Base-by-base conservation (phyloP, 2,329 filamentous ascomycete species). In the Rhexocercosporidium sp. region DNA sequence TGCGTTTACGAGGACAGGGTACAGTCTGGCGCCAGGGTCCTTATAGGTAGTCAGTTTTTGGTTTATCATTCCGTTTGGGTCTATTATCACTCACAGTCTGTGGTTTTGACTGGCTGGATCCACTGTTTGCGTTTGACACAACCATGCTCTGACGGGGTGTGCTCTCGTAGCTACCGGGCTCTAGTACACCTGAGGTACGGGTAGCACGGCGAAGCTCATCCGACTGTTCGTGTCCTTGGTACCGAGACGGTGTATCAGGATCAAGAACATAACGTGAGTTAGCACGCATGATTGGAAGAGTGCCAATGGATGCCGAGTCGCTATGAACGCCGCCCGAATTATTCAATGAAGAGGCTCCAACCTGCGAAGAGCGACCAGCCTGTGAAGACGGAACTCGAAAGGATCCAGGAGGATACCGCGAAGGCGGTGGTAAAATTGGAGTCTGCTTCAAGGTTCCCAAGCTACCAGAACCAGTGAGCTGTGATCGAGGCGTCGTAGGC, bases 261-360 rank as follows among this genome's bases (percentile, higher is more conserved):
- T 44, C 12, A n/a, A 37, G 16, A 12, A 27, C 34, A 18, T 22
- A n/a, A 25, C 57, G 37, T 14, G 37, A 31, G n/a, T 29, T 29
- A 1, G 57, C 57, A 47, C 57, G 39, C 37, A 60, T 44, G 41
- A 60, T 60, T 20, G 39, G 57, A 29, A 22, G 57, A 46, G 31
- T 60, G 25, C 18, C 18, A 6, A 5, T 18, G 22, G 12, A 27
- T 22, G 25, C 11, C 8, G 49, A 54, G 49, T 9, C 39, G 1
- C 54, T 9, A 41, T 39, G n/a, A 57, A 25, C 9, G 20, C 20
- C 20, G 27, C 49, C 18, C 7, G 49, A n/a, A 11, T 16, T 12
- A 9, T 14, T 20, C 7, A 29, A 39, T 22, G 31, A 16, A 16
- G 20, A 7, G 20, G 9, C 31, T 57, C 20, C 22, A 37, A 37